Base-by-base conservation (phyloP, 331 rosid species). In the Acacia pycnantha region DNA sequence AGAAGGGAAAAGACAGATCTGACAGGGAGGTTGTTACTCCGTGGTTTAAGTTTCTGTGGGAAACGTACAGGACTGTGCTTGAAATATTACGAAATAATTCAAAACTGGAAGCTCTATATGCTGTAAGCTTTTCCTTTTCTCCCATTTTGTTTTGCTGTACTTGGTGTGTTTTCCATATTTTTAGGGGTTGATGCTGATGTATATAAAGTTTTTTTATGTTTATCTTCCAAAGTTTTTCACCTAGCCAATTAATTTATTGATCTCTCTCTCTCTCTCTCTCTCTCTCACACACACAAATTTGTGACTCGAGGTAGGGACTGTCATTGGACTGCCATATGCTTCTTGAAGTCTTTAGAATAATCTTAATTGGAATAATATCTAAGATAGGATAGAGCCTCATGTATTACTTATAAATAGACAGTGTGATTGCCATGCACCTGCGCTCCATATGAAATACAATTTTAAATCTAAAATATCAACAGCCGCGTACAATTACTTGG, bases 31-130 rank as follows among this genome's bases (percentile, higher is more conserved):
- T 92, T 75, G 99, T 96, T 15, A 96, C 99, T 19, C 99, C 98
- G 3, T 96, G 99, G 99, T 96, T 96, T 85, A 96, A 96, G 74
- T 96, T 96, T 82, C 86, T 96, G 0, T 96, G 99, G 99, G 99
- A 96, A 85, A 96, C 99, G 8, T 96, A 96, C 76, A 82, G 99
- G 78, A 96, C 98, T 0, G 99, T 96, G 88, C 99, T 96, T 22
- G 99, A 96, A 66, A 94, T 96, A 68, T 67, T 96, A 31, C 84
- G 99, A 26, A 96, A 96, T 85, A 96, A 96, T 85, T 96, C 98
- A 4, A 96, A 96, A 82, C 71, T 96, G 88, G 98, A 94, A 84
- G 92, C 97, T 27, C 88, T 96, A 24, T 96, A 96, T 77, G 99
- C 99, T 82, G 99, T 94, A 92, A 71, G 80, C 14, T n/a, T 56